phyloP scores from a whole-genome alignment of 2,329 filamentous ascomycete species.

The Malbranchea cinnamomea region DNA sequence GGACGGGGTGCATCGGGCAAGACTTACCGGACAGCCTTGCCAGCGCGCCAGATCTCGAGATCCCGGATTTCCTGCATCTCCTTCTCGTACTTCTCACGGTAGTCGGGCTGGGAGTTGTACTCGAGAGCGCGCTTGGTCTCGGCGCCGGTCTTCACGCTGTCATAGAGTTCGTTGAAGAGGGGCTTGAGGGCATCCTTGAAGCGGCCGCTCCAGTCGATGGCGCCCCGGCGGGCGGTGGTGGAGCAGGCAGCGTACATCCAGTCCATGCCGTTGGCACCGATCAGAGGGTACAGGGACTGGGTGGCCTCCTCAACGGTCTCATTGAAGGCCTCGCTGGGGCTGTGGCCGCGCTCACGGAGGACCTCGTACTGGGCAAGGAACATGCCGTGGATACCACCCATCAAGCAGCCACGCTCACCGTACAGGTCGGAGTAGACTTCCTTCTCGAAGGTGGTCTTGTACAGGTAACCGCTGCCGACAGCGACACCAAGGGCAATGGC shows the following conservation, averaged over 20 bases:
- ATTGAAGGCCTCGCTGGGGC: constrained; percentile 97
- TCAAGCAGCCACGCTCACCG: constrained; percentile 98
- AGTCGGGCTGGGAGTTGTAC: constrained; percentile 91
- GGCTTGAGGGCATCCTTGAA: constrained; percentile 99
- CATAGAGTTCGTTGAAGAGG: constrained; percentile 94
- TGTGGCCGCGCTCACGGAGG: constrained; percentile 95
- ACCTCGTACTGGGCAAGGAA: constrained; percentile 99
- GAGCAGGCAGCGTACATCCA: constrained; percentile 99
- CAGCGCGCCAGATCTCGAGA: constrained; percentile 97
- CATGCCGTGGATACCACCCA: constrained; percentile 99
- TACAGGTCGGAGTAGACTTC: constrained; percentile 99
- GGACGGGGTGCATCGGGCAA: not conserved
- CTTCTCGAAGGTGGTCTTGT: constrained; percentile 99
- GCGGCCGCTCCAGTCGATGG: constrained; percentile 92
- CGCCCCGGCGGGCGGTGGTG: constrained; percentile 92
- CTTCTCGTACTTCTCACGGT: constrained; percentile 92
- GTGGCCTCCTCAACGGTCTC: constrained; percentile 99
- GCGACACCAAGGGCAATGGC: constrained; percentile 92
- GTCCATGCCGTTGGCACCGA: constrained; percentile 97
- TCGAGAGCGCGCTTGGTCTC: constrained; percentile 95
- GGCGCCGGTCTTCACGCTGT: constrained; percentile 74
- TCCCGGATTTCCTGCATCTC: constrained; percentile 98
- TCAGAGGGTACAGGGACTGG: constrained; percentile 93
- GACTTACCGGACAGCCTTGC: constrained; percentile 80
- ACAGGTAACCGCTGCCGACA: constrained; percentile 94